A percentile compares a stretch with the other conserved stretches of the same genome.
Conservation (phyloP, 805 yeast species). For the Pichia nakasei region DNA sequence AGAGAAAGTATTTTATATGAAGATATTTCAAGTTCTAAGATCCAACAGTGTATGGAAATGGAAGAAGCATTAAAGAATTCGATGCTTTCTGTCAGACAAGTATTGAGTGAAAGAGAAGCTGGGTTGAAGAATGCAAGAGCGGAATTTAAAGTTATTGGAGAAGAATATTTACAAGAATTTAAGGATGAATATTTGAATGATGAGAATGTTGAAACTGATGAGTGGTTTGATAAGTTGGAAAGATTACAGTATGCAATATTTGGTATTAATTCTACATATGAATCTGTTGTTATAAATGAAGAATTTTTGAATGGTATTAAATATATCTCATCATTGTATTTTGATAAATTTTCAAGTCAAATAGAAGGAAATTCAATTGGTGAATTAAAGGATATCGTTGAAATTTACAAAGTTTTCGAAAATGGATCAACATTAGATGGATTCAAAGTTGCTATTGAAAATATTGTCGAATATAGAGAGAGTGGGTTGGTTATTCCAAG, state of each 20-base stretch:
- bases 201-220: slow-evolving; percentile 45
- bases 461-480: slow-evolving; percentile 28
- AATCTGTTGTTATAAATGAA: slow-evolving; percentile 48
- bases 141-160: slow-evolving; percentile 35
- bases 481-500: slow-evolving; percentile 26
- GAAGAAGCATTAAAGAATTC: slow-evolving; percentile 44
- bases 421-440: slow-evolving; percentile 30
- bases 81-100: slow-evolving; percentile 79
- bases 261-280: slow-evolving; percentile 71
- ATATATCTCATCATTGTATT: slow-evolving; percentile 60
- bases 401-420: slow-evolving; percentile 28
- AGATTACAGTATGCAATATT: slow-evolving; percentile 76
- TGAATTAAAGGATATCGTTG: slow-evolving; percentile 32
- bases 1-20: slow-evolving; percentile 62
- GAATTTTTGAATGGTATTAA: slow-evolving; percentile 59
- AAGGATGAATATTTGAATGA: slow-evolving; percentile 46
- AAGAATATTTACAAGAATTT: slow-evolving; percentile 48
- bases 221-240: slow-evolving; percentile 58
- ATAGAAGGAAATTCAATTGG: slow-evolving; percentile 34
- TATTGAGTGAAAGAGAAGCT: slow-evolving; percentile 74
- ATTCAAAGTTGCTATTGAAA: slow-evolving; percentile 25
- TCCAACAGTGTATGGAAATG: slow-evolving; percentile 15
- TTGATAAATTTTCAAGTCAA: slow-evolving; percentile 35
- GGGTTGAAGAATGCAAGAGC: slow-evolving; percentile 53
- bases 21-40: slow-evolving; percentile 26